A percentile compares a stretch with the other conserved stretches of the same genome.
phyloP scores from a whole-genome alignment of 2,329 filamentous ascomycete species.

The Aspergillus ibericus region DNA sequence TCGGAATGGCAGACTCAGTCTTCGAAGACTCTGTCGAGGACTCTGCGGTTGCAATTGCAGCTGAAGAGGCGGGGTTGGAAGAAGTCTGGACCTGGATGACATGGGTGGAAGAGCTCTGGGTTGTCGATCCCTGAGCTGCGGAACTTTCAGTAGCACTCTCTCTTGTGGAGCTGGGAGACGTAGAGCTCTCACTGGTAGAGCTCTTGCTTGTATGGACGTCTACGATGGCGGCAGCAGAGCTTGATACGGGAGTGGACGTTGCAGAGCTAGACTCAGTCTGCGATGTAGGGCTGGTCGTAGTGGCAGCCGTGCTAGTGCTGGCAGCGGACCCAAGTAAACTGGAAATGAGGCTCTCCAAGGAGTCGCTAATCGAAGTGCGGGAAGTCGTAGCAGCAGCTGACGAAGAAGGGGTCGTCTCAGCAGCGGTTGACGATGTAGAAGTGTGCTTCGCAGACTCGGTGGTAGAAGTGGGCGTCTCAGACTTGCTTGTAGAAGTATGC shows the following conservation, averaged over 20 bases:
- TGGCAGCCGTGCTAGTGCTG: not conserved
- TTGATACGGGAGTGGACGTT: not conserved
- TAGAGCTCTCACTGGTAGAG: not conserved
- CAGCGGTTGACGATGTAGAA: not conserved
- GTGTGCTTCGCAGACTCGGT: not conserved
- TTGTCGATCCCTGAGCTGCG: not conserved
- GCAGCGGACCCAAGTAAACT: not conserved
- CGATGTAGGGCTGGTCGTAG: not conserved
- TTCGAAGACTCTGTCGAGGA: not conserved
- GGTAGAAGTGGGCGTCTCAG: not conserved
- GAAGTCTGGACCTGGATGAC: not conserved
- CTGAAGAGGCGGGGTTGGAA: not conserved
- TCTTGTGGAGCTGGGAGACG: not conserved
- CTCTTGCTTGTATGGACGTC: not conserved
- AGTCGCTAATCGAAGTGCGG: not conserved
- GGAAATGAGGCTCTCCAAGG: constrained; percentile 1
- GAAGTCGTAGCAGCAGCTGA: not conserved
- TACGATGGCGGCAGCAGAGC: not conserved
- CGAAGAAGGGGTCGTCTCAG: not conserved
- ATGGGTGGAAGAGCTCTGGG: not conserved
- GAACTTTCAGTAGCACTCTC: not conserved
- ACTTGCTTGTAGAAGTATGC: not conserved
- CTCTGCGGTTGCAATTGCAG: not conserved
- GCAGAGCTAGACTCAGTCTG: not conserved
- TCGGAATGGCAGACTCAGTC: not conserved